Percentiles rank a stretch among this genome's conserved stretches.
Conservation (phyloP, 257 asterid species). For the Jaltomata sinuosa region DNA sequence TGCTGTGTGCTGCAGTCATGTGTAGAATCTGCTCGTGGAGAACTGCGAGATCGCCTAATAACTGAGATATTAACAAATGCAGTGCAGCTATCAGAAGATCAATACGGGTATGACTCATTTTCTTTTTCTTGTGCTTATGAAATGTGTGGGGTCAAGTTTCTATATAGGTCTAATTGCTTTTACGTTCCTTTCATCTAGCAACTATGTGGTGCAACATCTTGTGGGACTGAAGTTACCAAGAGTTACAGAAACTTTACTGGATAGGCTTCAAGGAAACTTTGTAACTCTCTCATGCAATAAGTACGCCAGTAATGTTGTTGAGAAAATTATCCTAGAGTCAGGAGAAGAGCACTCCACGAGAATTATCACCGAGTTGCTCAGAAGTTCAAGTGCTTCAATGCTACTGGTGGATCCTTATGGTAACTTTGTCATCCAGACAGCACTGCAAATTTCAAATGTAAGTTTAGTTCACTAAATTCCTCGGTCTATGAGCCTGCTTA, state of each 20-base stretch:
- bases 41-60: conserved; percentile 34
- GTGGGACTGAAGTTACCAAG: conserved; percentile 37
- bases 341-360: conserved; percentile 17
- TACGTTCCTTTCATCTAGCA: conserved; percentile 25
- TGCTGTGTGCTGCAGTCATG: conserved; percentile 68
- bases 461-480: neutral
- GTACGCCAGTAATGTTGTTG: conserved; percentile 75
- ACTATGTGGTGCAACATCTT: conserved; percentile 78
- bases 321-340: conserved; percentile 30
- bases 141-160: neutral
- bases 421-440: conserved; percentile 69
- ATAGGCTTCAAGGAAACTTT: conserved; percentile 38
- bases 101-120: conserved; percentile 48
- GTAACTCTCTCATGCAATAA: conserved; percentile 51
- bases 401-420: conserved; percentile 64
- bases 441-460: conserved; percentile 46
- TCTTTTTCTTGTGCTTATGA: neutral
- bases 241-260: conserved; percentile 26
- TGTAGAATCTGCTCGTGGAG: conserved; percentile 43
- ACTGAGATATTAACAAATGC: conserved; percentile 36
- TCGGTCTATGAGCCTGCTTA: neutral
- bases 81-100: conserved; percentile 48
- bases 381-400: conserved; percentile 25
- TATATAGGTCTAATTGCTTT: neutral
- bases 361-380: conserved; percentile 42